Base-by-base conservation (phyloP, 257 asterid genomes). In the Solanum neorickii region DNA sequence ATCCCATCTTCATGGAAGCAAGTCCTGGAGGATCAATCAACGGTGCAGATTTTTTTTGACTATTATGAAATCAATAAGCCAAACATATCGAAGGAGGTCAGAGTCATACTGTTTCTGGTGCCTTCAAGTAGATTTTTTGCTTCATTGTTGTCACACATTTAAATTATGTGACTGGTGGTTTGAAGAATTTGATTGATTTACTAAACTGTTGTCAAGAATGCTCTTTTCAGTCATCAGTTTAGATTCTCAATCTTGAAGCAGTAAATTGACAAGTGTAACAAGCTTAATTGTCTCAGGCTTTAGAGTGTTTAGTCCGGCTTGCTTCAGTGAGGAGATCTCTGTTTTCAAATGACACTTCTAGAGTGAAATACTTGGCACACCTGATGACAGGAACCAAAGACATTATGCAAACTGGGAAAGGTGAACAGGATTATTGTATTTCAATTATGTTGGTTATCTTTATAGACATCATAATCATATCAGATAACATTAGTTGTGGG, bases 241-340 rank as follows among this genome's bases (percentile, higher is more conserved):
- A 47, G n/a, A 3, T 80, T 82, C 65, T 25, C 84, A 46, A 9
- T 4, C 42, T 47, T 80, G 68, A 47, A 47, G 85, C 66, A 80
- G 10, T 80, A 80, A 47, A 80, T 47, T 47, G 68, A 5, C 44
- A 5, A 27, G 44, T 47, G 42, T 49, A 49, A 82, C 27, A 49
- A 49, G 85, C 15, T 82, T 29, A 49, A 33, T 65, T 85, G 44
- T 83, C 80, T 84, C 90, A 97, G 99, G 94, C 99, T 74, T 91
- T 97, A 90, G 99, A 97, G 91, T 97, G 99, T 93, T 91, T 97
- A 91, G 98, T 97, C 42, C 92, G 99, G 72, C 87, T 97, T 89
- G 99, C 98, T 90, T 97, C 99, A 46, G 98, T 96, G 56, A 93
- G 99, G 70, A 98, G 99, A 77, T 97, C 99, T 87, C 93, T 97